phyloP scores from a whole-genome alignment of 2,329 filamentous ascomycete genomes.

The Mollisia scopiformis region DNA sequence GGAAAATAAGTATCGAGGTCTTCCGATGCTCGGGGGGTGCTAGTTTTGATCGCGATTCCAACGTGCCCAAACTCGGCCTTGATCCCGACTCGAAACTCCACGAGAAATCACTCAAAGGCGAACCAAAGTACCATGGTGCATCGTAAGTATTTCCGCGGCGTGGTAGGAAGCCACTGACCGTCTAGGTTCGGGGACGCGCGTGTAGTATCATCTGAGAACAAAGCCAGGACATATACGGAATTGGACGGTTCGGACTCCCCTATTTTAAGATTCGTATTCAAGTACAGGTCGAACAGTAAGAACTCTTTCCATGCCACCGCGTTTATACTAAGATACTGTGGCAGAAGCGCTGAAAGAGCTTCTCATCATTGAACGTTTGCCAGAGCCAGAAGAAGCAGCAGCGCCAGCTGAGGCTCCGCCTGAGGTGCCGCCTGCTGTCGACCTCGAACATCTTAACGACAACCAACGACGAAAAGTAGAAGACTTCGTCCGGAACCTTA shows the following conservation, averaged over 20 bases:
- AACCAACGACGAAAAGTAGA: not conserved
- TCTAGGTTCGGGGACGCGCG: too few relatives aligned
- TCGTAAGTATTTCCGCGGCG: not conserved
- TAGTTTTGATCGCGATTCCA: not conserved
- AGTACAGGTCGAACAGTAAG: not conserved
- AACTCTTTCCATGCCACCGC: not conserved
- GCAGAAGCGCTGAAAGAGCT: constrained; percentile 22
- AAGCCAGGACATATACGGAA: too few relatives aligned
- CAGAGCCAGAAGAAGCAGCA: constrained; percentile 8
- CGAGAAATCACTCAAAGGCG: not conserved
- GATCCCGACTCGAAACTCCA: not conserved
- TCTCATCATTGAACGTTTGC: constrained; percentile 27
- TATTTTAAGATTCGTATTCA: not conserved
- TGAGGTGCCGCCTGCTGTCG: not conserved
- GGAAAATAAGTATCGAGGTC: not conserved
- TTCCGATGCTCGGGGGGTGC: not conserved
- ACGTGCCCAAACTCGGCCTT: too few relatives aligned
- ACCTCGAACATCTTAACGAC: not conserved
- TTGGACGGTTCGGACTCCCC: not conserved
- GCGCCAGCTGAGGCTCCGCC: not conserved
- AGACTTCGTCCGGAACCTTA: not conserved
- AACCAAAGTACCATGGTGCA: not conserved
- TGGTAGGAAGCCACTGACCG: not conserved
- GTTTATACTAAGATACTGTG: not conserved
- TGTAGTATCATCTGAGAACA: too few relatives aligned